These are phyloP conservation scores for Fomitopsis pulvina DNA, from an alignment of 768 basidiomycete species.

Conservation along the genomic window DNA sequence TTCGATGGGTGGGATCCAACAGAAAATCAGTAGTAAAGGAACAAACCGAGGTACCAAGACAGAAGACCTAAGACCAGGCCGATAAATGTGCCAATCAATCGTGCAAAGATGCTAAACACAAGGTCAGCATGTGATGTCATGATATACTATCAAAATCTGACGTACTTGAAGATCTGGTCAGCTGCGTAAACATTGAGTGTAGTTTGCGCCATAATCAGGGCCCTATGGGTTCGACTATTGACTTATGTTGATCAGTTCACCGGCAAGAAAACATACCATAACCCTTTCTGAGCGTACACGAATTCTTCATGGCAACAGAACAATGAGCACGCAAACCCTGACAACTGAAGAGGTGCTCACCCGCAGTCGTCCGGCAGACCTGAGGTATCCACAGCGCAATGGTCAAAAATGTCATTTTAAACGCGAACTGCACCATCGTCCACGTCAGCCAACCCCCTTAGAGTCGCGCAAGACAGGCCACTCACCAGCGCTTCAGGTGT, in stretches of 20 bases:
- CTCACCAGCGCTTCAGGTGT: conserved; percentile 35
- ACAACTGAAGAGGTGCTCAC: conserved; percentile 23
- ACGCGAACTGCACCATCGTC: conserved; percentile 32
- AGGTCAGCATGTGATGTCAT: neutral
- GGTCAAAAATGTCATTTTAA: conserved; percentile 43
- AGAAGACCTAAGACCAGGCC: conserved; percentile 44
- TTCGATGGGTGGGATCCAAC: neutral
- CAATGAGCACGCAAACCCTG: neutral
- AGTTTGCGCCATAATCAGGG: conserved; percentile 55
- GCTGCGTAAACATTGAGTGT: conserved; percentile 49
- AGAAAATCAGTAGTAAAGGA: neutral
- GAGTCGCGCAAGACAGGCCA: neutral
- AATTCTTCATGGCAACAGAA: conserved; percentile 25
- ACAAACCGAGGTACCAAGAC: conserved; percentile 42
- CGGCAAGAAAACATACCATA: conserved; percentile 30
- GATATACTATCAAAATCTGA: neutral
- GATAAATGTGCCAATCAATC: conserved; percentile 38
- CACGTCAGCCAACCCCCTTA: neutral
- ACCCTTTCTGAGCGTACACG: conserved; percentile 37
- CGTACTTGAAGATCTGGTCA: conserved; percentile 48
- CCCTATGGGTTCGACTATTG: conserved; percentile 29
- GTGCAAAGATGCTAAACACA: conserved; percentile 25
- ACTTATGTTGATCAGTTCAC: neutral
- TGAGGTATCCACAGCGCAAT: conserved; percentile 47
- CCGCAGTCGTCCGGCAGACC: conserved; percentile 34